phyloP scores from a whole-genome alignment of 2,329 filamentous ascomycete species.

The Fusarium pseudonygamai region DNA sequence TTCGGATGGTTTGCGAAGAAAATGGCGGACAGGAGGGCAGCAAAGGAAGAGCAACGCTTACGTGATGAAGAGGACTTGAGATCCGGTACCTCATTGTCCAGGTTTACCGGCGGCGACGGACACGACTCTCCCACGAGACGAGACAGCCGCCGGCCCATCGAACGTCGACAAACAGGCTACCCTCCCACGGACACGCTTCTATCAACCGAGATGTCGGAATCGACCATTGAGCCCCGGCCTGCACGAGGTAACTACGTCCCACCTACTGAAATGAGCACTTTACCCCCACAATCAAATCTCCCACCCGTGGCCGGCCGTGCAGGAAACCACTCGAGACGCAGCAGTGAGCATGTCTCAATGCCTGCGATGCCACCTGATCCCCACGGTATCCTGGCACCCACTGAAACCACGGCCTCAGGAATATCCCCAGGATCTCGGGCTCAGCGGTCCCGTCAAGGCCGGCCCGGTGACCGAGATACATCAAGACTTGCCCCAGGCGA shows the following conservation, averaged over 20 bases:
- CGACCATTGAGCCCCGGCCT: conserved; percentile 46
- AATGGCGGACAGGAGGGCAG: conserved; percentile 65
- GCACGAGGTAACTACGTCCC: conserved; percentile 41
- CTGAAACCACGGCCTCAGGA: conserved; percentile 45
- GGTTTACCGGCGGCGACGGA: conserved; percentile 77
- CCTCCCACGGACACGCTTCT: conserved; percentile 40
- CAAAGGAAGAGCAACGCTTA: conserved; percentile 58
- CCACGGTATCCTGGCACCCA: conserved; percentile 51
- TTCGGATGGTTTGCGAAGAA: conserved; percentile 75
- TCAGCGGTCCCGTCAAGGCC: conserved; percentile 57
- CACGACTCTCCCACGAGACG: conserved; percentile 59
- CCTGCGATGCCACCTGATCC: conserved; percentile 65
- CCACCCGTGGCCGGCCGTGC: conserved; percentile 35
- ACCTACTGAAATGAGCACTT: conserved; percentile 34
- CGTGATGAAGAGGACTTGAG: conserved; percentile 63
- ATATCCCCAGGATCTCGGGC: conserved; percentile 48
- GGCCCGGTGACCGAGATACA: conserved; percentile 53
- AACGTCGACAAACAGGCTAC: conserved; percentile 46
- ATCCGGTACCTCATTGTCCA: conserved; percentile 69
- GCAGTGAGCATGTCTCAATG: conserved; percentile 56
- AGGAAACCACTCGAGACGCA: conserved; percentile 54
- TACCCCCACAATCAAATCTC: conserved; percentile 36
- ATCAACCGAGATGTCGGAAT: conserved; percentile 50
- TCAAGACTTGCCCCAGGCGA: conserved; percentile 54
- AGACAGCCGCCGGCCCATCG: conserved; percentile 44